These are phyloP conservation scores for Aspergillus incahuasiensis DNA, from an alignment of 495 filamentous ascomycete species.

Conservation along the genomic window DNA sequence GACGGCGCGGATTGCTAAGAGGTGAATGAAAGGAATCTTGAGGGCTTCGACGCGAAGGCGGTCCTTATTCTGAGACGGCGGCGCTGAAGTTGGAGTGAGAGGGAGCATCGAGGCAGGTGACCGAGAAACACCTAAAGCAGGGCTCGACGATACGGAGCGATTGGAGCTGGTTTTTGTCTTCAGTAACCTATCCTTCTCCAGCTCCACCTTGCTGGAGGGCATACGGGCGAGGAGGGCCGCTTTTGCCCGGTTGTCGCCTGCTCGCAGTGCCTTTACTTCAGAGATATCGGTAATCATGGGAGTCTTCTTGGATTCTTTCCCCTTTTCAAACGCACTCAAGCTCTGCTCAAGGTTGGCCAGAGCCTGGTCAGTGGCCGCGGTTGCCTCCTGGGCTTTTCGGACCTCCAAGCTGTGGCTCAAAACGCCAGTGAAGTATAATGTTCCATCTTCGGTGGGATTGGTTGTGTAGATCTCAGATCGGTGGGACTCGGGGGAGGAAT, in stretches of 20 bases:
- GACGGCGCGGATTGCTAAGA: constrained; percentile 60
- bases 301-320: constrained; percentile 52
- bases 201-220: constrained; percentile 34
- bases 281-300: constrained; percentile 37
- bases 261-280: constrained; percentile 34
- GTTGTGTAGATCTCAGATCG: constrained; percentile 50
- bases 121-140: constrained; percentile 51
- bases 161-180: constrained; percentile 34
- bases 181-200: constrained; percentile 44
- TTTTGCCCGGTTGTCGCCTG: constrained; percentile 26
- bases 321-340: constrained; percentile 43
- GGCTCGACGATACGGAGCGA: constrained; percentile 62
- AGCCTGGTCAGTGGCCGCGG: constrained; percentile 47
- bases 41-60: constrained; percentile 49
- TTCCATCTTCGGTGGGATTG: constrained; percentile 34
- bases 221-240: constrained; percentile 23
- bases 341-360: constrained; percentile 54
- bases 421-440: constrained; percentile 49
- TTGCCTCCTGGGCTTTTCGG: constrained; percentile 50
- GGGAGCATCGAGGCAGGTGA: constrained; percentile 33
- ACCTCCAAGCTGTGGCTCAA: constrained; percentile 55
- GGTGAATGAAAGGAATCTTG: constrained; percentile 62
- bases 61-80: constrained; percentile 49
- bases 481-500: constrained; percentile 42
- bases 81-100: constrained; percentile 43